Base-by-base conservation (phyloP, 2,329 filamentous ascomycete genomes). In the Calonectria hongkongensis region DNA sequence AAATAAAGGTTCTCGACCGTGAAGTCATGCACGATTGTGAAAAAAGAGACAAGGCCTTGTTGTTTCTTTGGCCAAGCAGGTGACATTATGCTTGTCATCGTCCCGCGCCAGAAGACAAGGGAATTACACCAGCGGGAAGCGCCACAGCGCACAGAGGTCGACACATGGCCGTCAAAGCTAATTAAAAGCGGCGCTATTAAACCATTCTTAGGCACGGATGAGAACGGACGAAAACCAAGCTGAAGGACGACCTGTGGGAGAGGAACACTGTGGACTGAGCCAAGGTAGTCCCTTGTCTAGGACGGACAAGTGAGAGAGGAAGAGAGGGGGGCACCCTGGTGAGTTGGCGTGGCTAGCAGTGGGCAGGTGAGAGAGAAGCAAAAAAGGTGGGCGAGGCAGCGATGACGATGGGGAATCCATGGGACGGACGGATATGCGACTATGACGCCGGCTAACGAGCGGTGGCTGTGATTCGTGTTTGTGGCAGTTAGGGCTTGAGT, bases 381-480 rank as follows among this genome's bases (percentile, higher is more conserved):
- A 45, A 48, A 64, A 47, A 43, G 15, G 68, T 36, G 36, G 33
- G 45, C 47, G 51, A 54, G 16, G 56, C 43, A 60, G 39, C 21
- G 56, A 51, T n/a, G 66, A 30, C 25, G 41, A 67, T 63, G 51
- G 45, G 43, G 51, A 33, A 66, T 43, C 63, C 47, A 36, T 66
- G 45, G 62, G 41, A 68, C 51, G 45, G 43, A 50, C 47, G 41
- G 54, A 58, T 67, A 68, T 68, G 64, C 64, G 56, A 72, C 41
- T 39, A 68, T 50, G 69, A 58, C 64, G 33, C 39, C 27, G 65
- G 58, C 65, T 58, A 21, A 68, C 27, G 47, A 30, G 64, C 56
- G 54, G 69, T 39, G 47, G 64, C 50, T 56, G 51, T 71, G 68
- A 71, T 71, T 69, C 66, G 66, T 69, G 66, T 62, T 25, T 28